phyloP scores from a whole-genome alignment of 2,329 filamentous ascomycete species.

The Arthrobotrys conoides region DNA sequence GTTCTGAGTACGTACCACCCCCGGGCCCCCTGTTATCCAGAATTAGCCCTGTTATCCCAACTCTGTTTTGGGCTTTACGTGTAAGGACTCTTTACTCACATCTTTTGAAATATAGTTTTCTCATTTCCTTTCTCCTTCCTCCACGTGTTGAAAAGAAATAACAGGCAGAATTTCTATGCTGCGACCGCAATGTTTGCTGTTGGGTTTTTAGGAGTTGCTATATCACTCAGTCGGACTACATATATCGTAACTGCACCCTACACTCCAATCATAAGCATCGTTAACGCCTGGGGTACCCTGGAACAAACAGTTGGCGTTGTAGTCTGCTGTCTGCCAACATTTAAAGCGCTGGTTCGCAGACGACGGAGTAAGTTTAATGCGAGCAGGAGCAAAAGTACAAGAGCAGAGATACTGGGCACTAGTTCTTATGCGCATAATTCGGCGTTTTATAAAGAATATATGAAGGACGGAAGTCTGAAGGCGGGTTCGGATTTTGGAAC shows the following conservation, averaged over 20 bases:
- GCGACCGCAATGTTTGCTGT: conserved; percentile 27
- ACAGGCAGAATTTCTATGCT: conserved; percentile 30
- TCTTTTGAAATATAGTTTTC: conserved; percentile 19
- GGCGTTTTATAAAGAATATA: background rate
- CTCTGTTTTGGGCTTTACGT: too few species aligned
- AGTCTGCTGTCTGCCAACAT: conserved; percentile 42
- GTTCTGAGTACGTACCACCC: conserved; percentile 32
- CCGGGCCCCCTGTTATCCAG: too few species aligned
- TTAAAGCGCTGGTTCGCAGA: conserved; percentile 25
- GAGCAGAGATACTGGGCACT: background rate
- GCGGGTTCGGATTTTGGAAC: background rate
- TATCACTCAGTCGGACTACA: conserved; percentile 24
- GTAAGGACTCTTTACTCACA: too few species aligned
- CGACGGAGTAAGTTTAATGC: background rate
- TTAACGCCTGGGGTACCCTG: conserved; percentile 37
- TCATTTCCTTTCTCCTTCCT: conserved; percentile 44
- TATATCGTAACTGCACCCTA: conserved; percentile 36
- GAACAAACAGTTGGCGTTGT: conserved; percentile 39
- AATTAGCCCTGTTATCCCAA: too few species aligned
- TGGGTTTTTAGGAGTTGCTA: conserved; percentile 35
- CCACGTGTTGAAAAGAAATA: background rate
- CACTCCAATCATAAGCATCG: conserved; percentile 28
- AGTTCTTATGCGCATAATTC: background rate
- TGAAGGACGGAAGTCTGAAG: background rate
- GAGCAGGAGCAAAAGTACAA: background rate